These are phyloP conservation scores for Aspergillus sp. DNA, from an alignment of 2,329 filamentous ascomycete species.

Conservation along the genomic window DNA sequence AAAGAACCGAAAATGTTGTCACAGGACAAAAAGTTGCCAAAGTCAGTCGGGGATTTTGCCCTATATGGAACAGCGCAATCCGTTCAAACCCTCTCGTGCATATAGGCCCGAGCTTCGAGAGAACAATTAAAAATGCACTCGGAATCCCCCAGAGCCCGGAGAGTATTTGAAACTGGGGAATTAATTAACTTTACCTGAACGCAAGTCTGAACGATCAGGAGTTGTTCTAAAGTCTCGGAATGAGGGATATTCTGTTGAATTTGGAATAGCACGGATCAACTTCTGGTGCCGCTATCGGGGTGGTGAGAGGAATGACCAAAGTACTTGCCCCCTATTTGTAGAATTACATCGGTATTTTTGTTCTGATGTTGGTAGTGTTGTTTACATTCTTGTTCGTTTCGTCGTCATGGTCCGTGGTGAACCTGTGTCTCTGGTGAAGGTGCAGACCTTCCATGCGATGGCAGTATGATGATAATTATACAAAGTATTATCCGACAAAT, in stretches of 20 bases:
- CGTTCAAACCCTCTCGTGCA: neutral
- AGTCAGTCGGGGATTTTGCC: constrained; percentile 16
- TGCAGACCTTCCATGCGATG: neutral
- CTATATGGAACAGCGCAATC: constrained; percentile 14
- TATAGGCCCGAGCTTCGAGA: constrained; percentile 7
- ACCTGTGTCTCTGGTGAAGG: neutral
- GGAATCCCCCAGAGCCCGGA: neutral
- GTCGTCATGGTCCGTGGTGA: neutral
- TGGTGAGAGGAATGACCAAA: neutral
- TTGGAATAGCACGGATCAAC: neutral
- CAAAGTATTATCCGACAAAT: no score
- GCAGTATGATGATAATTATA: neutral
- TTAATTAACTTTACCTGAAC: neutral
- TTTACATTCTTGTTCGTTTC: neutral
- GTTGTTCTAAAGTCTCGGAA: neutral
- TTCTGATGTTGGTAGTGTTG: neutral
- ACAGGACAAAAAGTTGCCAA: constrained; percentile 4
- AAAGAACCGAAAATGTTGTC: no score
- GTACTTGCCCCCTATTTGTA: neutral
- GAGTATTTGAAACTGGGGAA: neutral
- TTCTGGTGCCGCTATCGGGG: neutral
- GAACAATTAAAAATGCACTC: neutral
- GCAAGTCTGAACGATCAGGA: neutral
- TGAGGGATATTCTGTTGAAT: neutral
- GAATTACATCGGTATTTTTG: neutral